Evolutionary conservation across 2,329 filamentous ascomycete genomes (phyloP).

Genomic region (Penicillium expansum): DNA sequence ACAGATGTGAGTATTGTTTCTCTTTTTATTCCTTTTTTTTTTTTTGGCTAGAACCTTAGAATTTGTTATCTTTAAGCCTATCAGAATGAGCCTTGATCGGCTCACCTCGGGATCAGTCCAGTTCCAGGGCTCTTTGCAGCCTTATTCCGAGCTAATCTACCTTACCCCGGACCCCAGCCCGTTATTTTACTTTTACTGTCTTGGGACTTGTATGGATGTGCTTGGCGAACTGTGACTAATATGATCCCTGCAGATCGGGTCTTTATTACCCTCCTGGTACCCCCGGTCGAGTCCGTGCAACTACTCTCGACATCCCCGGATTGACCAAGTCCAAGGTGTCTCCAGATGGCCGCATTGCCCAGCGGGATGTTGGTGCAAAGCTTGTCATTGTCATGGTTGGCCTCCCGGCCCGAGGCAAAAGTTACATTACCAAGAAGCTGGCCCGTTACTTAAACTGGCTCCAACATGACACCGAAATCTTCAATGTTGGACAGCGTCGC

Average conservation of each 20-base stretch:
- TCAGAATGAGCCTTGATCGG: conserved; percentile 1
- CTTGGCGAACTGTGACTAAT: conserved; percentile 7
- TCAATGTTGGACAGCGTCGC: conserved; percentile 93
- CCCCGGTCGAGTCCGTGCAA: conserved; percentile 78
- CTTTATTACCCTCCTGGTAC: conserved; percentile 50
- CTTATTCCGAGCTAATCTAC: conserved; percentile 8
- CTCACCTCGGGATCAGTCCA: neutral
- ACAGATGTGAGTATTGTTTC: conserved; percentile 53
- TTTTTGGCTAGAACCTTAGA: conserved; percentile 14
- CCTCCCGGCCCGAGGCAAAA: conserved; percentile 90
- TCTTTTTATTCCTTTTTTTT: conserved; percentile 9
- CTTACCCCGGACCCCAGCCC: neutral
- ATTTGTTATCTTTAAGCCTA: neutral
- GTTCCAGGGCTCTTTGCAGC: neutral
- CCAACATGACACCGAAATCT: conserved; percentile 91
- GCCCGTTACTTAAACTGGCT: conserved; percentile 95
- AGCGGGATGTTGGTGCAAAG: conserved; percentile 92
- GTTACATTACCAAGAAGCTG: conserved; percentile 98
- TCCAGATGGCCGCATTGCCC: conserved; percentile 89
- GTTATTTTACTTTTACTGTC: neutral
- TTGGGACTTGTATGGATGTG: neutral
- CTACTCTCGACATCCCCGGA: conserved; percentile 93
- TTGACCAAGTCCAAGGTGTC: conserved; percentile 94
- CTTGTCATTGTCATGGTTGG: conserved; percentile 98
- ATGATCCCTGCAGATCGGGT: conserved; percentile 20